Percentiles rank a stretch among this genome's conserved stretches.
phyloP scores from a whole-genome alignment of 345 rosid genomes.

The Eucalyptus tenuipes region DNA sequence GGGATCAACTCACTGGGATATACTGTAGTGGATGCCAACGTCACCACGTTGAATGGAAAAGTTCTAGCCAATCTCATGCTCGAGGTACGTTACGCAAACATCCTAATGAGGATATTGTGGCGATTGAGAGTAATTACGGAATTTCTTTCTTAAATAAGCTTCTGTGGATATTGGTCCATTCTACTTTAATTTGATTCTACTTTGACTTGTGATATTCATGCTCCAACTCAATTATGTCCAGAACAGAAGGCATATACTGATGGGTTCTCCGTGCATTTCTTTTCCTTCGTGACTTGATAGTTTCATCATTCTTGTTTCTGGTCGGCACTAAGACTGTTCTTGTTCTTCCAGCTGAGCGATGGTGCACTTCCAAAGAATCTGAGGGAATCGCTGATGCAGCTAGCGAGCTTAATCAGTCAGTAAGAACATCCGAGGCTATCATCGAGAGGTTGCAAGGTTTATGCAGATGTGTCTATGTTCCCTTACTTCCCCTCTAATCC shows the following conservation, averaged over 20 bases:
- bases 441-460: background rate
- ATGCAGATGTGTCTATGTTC: background rate
- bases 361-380: conserved; percentile 17
- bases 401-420: background rate
- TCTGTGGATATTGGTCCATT: background rate
- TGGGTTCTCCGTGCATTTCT: background rate
- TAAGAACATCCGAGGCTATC: background rate
- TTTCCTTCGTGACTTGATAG: background rate
- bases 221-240: background rate
- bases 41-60: conserved; percentile 38
- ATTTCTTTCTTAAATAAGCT: background rate
- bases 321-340: background rate
- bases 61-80: conserved; percentile 47
- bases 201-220: background rate
- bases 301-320: background rate
- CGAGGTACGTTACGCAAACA: conserved; percentile 26
- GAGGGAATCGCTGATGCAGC: conserved; percentile 18
- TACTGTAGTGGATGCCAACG: conserved; percentile 51
- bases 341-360: conserved; percentile 5
- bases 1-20: conserved; percentile 38
- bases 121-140: background rate
- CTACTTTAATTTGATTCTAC: background rate
- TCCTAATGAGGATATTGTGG: background rate
- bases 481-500: background rate
- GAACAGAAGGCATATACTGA: background rate